Evolutionary conservation across 805 yeast genomes (phyloP), one percentile per base, ranked within the genome.

Genomic region (Helenozyma rhizophorensis): DNA sequence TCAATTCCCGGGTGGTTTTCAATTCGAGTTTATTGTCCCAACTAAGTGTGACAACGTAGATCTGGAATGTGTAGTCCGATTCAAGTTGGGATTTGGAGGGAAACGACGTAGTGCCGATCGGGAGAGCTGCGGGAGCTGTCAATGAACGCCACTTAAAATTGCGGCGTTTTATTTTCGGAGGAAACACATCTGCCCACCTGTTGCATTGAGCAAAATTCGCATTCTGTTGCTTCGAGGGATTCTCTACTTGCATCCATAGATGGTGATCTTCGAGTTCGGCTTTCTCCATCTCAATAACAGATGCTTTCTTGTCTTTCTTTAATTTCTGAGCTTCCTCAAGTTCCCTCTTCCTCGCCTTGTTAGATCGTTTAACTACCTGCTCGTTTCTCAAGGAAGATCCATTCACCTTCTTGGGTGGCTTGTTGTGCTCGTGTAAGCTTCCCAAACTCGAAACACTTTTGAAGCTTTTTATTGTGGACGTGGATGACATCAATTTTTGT

Each of bases 81-180:
- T 80, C 76, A 53, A 89, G 79, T 36, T 85, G 88, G 4, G 68
- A 65, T 9, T 68, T 60, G 0, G 80, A 56, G 0, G 97, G 97
- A 48, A 89, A 89, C 8, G 81, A 69, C 2, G 83, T 76, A 0
- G 94, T 78, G 2, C 87, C 78, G 0, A 85, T 64, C 0, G 99
- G 99, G 16, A 93, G 64, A 6, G 95, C 82, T 0, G 97, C 97
- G 0, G 99, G 99, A 0, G 96, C 78, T 10, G 88, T 81, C 33
- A 94, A 68, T 0, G 97, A 89, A 33, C 86, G 75, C 99, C 99
- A 93, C 51, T 89, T 89, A 31, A 89, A 80, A 11, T 80, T 65
- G 46, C 76, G 74, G 33, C 84, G 66, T 33, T 72, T 76, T 11
- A 80, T 77, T 26, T 75, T 73, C 10, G 73, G 72, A 0, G 97